These are phyloP conservation scores for Erysimum cheiri DNA, from an alignment of 441 rosid species.

Conservation along the genomic window DNA sequence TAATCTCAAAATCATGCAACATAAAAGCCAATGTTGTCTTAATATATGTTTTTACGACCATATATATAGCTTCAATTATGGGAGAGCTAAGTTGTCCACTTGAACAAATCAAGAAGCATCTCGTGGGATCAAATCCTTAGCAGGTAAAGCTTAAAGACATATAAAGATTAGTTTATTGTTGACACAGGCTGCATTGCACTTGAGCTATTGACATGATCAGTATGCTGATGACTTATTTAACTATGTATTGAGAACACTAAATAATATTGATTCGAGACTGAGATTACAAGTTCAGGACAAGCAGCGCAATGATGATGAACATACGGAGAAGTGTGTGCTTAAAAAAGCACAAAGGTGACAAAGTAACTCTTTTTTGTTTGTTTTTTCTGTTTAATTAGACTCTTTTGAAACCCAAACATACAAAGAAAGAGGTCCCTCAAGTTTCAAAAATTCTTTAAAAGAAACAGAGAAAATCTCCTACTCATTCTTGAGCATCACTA, in stretches of 20 bases:
- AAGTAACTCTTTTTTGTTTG: conserved; percentile 3
- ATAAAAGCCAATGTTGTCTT: neutral
- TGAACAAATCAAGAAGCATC: too few relatives aligned
- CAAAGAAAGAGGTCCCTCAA: conserved; percentile 38
- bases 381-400: conserved; percentile 5
- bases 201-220: neutral
- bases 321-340: conserved; percentile 4
- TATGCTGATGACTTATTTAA: neutral
- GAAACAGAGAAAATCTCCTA: conserved; percentile 26
- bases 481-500: conserved; percentile 58
- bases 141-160: neutral
- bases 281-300: neutral
- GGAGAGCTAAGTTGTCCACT: too few relatives aligned
- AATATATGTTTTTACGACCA: neutral
- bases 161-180: neutral
- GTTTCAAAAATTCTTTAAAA: conserved; percentile 38
- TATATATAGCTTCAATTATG: neutral
- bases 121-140: neutral
- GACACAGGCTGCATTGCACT: neutral
- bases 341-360: neutral
- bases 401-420: conserved; percentile 43
- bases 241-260: neutral
- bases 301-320: neutral
- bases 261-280: neutral
- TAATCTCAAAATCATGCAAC: neutral